Conservation (phyloP, 352 stramenopile genomes). For the Globisporangium takayamanum region DNA sequence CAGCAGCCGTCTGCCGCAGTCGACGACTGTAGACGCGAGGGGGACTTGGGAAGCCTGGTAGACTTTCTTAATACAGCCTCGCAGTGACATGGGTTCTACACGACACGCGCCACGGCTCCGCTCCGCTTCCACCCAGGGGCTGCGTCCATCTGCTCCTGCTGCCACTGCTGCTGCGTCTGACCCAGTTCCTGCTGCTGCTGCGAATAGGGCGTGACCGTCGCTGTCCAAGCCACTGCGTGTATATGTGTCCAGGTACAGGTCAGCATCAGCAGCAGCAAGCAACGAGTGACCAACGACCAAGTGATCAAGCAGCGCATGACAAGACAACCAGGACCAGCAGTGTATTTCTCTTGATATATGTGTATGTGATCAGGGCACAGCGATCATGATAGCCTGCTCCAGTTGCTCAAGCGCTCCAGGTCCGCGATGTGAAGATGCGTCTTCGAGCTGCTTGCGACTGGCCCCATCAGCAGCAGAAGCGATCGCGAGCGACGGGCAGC, state of each 20-base stretch:
- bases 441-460: not conserved
- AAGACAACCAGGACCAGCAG: not conserved
- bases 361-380: slow-evolving; percentile 1
- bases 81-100: slow-evolving; percentile 71
- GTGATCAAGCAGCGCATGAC: not conserved
- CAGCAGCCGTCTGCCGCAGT: slow-evolving; percentile 13
- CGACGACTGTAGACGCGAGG: slow-evolving; percentile 40
- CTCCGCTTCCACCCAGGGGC: too few species aligned
- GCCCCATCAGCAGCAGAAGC: too few species aligned
- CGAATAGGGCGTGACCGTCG: not conserved
- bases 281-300: not conserved
- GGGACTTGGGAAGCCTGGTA: slow-evolving; percentile 34
- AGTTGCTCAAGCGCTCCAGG: not conserved
- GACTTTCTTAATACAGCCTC: slow-evolving; percentile 79
- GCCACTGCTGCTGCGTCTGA: not conserved
- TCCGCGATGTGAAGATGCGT: not conserved
- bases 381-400: not conserved
- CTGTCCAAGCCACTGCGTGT: not conserved
- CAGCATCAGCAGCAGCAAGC: not conserved
- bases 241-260: not conserved
- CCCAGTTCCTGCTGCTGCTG: not conserved
- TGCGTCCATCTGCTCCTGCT: not conserved
- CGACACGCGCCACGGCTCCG: slow-evolving; percentile 6
- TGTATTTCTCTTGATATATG: not conserved
- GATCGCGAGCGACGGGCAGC: not conserved